phyloP scores from a whole-genome alignment of 139 green algal genomes.

The Pleodorina starrii region DNA sequence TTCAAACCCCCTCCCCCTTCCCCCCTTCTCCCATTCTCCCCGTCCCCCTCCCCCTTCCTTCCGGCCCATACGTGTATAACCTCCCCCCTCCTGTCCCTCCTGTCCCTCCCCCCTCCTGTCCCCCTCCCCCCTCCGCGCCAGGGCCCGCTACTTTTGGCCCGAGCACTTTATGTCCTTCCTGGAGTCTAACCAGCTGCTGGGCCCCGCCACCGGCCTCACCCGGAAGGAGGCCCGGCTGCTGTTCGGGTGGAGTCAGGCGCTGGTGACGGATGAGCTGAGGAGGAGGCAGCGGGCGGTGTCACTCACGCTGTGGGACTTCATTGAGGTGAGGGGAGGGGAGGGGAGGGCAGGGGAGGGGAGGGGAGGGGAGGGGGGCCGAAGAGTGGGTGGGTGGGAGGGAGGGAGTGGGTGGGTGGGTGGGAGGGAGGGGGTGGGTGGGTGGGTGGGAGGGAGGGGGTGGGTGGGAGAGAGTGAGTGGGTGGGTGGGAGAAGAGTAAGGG shows the following conservation, averaged over 20 bases:
- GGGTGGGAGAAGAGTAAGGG: no score
- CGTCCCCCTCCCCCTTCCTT: neutral
- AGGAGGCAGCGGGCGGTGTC: constrained; percentile 64
- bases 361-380: neutral
- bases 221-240: constrained; percentile 67
- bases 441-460: no score
- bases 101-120: no score
- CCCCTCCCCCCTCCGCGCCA: neutral
- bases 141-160: constrained; percentile 60
- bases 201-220: constrained; percentile 44
- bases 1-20: no score
- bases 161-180: constrained; percentile 69
- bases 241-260: constrained; percentile 56
- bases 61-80: no score
- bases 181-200: constrained; percentile 60
- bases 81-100: no score
- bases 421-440: no score
- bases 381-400: neutral
- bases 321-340: constrained; percentile 47
- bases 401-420: no score
- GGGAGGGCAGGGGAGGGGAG: neutral
- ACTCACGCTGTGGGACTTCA: constrained; percentile 66
- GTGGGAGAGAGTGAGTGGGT: no score
- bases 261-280: constrained; percentile 69
- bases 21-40: no score